A percentile compares a stretch with the other conserved stretches of the same genome.
These are phyloP conservation scores for Dipteronia sinensis DNA, from an alignment of 345 rosid species.

Conservation along the genomic window DNA sequence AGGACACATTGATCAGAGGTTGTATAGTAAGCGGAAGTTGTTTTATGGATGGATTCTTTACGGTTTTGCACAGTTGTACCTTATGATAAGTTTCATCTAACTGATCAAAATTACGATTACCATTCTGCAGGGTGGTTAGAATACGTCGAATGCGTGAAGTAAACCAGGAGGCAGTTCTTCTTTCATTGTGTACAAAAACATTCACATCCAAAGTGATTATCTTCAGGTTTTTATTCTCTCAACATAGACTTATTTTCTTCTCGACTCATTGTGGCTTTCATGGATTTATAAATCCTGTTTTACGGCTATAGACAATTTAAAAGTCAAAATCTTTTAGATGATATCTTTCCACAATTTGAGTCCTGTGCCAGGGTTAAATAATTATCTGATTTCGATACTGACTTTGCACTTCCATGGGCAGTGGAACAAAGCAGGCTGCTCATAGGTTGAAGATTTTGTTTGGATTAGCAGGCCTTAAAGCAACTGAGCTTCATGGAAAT, in stretches of 20 bases:
- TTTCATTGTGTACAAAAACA: conserved; percentile 87
- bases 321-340: not conserved
- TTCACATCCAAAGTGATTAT: conserved; percentile 81
- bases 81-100: conserved; percentile 2
- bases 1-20: not conserved
- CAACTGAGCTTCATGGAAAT: conserved; percentile 98
- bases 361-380: not conserved
- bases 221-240: conserved; percentile 62
- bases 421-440: conserved; percentile 97
- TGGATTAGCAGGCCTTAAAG: conserved; percentile 79
- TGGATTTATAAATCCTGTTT: conserved; percentile 11
- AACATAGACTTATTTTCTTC: conserved; percentile 4
- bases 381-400: conserved; percentile 4
- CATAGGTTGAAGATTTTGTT: conserved; percentile 94
- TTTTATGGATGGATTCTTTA: not conserved
- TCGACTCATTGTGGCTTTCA: not conserved
- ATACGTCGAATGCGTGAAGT: conserved; percentile 87
- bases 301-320: not conserved
- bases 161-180: conserved; percentile 93
- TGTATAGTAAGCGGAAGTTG: not conserved
- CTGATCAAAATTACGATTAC: conserved; percentile 16
- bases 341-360: conserved; percentile 13
- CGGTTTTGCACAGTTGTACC: not conserved
- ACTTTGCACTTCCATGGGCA: conserved; percentile 36
- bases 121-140: conserved; percentile 77